Conservation (phyloP, 768 basidiomycete species). For the Psilocybe cubensis region DNA sequence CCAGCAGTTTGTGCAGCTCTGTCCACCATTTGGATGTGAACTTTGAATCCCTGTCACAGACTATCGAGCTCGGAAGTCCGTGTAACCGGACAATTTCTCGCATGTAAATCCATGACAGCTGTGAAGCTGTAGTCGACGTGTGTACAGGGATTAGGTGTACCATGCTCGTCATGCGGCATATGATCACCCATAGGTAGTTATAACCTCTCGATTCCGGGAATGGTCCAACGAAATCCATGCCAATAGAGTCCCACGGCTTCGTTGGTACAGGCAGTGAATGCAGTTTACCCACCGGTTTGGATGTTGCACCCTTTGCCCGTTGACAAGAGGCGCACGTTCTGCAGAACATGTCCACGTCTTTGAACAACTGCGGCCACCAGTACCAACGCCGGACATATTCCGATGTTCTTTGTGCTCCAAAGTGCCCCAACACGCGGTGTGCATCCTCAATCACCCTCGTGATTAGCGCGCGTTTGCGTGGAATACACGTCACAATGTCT, state of each 20-base stretch:
- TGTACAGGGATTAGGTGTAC: slow-evolving; percentile 2
- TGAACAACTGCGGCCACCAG: no score
- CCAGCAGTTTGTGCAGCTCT: neutral
- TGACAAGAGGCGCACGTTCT: neutral
- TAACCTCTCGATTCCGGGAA: slow-evolving; percentile 28
- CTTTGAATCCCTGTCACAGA: slow-evolving; percentile 9
- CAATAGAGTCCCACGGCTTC: slow-evolving; percentile 15
- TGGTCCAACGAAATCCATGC: slow-evolving; percentile 35
- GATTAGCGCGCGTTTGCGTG: no score
- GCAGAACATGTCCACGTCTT: no score
- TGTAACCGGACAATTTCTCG: slow-evolving; percentile 32
- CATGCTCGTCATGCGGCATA: slow-evolving; percentile 18
- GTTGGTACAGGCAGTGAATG: slow-evolving; percentile 8
- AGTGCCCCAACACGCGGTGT: no score
- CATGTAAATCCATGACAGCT: slow-evolving; percentile 26
- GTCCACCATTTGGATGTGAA: slow-evolving; percentile 12
- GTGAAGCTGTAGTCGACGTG: slow-evolving; percentile 11
- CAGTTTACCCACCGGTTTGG: neutral
- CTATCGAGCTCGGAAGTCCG: slow-evolving; percentile 26
- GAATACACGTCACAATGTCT: no score
- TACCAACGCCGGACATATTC: no score
- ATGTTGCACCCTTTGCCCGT: neutral
- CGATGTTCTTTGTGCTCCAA: no score
- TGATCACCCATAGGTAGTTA: slow-evolving; percentile 29
- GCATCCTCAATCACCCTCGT: no score